Evolutionary conservation across 2,329 filamentous ascomycete species (phyloP).

Genomic region (Elsinoe necatrix): DNA sequence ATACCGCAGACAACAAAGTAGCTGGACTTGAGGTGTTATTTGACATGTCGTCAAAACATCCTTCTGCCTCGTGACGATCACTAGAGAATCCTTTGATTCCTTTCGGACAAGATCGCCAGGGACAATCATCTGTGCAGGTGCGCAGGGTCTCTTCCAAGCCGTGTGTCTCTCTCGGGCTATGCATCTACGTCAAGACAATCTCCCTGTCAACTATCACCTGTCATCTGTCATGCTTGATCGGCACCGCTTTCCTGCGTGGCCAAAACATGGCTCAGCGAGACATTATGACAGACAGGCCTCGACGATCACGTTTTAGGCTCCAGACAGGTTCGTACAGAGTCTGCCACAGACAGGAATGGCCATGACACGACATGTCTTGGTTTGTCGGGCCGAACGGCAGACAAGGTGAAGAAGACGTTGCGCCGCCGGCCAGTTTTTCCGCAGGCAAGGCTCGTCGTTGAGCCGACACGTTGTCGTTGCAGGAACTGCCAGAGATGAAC

Average conservation of each 20-base stretch:
- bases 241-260: neutral
- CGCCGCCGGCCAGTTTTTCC: neutral
- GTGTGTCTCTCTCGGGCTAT: neutral
- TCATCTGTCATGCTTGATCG: neutral
- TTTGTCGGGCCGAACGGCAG: neutral
- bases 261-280: conserved; percentile 10
- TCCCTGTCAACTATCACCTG: conserved; percentile 2
- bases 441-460: conserved; percentile 9
- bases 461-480: neutral
- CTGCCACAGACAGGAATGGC: neutral
- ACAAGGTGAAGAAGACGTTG: conserved; percentile 8
- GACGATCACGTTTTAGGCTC: neutral
- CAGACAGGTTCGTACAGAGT: neutral
- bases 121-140: neutral
- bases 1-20: neutral
- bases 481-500: neutral
- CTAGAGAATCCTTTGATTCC: neutral
- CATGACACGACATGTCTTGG: conserved; percentile 11
- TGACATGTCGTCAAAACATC: neutral
- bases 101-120: conserved; percentile 4
- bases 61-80: neutral
- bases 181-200: neutral
- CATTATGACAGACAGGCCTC: conserved; percentile 8
- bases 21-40: neutral
- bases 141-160: neutral